Percentiles rank a stretch among this genome's conserved stretches.
These are phyloP conservation scores for Russula compacta DNA, from an alignment of 768 basidiomycete genomes.

Conservation along the genomic window DNA sequence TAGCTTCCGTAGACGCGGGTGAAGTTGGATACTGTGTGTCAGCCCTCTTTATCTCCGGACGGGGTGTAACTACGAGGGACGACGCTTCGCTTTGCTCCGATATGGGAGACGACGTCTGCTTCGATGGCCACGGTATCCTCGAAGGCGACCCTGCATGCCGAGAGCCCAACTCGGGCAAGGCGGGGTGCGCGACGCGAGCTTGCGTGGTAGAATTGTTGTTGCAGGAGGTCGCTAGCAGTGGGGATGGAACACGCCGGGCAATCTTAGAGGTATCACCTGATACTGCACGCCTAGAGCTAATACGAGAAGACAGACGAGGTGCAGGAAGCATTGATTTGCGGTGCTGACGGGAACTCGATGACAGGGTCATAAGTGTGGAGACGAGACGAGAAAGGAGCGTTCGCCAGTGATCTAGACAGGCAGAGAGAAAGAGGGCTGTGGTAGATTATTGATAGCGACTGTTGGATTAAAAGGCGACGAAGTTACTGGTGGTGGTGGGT, in stretches of 20 bases:
- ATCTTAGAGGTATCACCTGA: not conserved
- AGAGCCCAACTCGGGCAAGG: not conserved
- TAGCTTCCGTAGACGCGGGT: not conserved
- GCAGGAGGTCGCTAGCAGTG: not conserved
- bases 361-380: not conserved
- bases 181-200: not conserved
- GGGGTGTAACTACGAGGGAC: not conserved
- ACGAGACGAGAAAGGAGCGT: not conserved
- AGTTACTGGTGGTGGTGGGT: too few relatives aligned
- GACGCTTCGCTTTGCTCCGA: not conserved
- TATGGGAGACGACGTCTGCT: not conserved
- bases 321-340: constrained; percentile 15
- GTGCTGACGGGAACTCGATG: constrained; percentile 2
- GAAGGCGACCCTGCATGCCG: not conserved
- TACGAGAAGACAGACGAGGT: constrained; percentile 4
- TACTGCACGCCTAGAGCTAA: not conserved
- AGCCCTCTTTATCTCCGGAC: not conserved
- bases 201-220: not conserved
- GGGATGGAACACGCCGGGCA: constrained; percentile 6
- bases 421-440: not conserved
- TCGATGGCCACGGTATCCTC: not conserved
- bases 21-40: not conserved
- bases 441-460: not conserved
- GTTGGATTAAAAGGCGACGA: not conserved
- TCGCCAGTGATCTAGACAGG: not conserved